Evolutionary conservation across 2,329 filamentous ascomycete species (phyloP), one percentile per base, ranked within the genome.

Genomic region (Eurotiales sp.): DNA sequence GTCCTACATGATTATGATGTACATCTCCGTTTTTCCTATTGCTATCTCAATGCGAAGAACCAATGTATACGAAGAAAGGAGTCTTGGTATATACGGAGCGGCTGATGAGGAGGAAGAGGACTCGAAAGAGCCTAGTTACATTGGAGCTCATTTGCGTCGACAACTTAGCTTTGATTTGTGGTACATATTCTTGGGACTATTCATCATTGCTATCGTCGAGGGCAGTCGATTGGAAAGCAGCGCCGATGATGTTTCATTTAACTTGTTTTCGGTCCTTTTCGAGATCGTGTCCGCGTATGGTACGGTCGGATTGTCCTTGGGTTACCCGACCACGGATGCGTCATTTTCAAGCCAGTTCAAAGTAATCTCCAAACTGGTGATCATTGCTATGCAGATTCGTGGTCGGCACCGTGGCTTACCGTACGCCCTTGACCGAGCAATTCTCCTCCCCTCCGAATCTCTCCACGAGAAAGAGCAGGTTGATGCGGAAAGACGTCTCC

Each of bases 1-100:
- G 12, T 89, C 90, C 21, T 97, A 96, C 72, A 77, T 97, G 70
- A 85, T 97, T 69, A 97, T 97, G 93, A 97, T 97, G 93, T 97
- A 97, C 70, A 96, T 97, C 56, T 96, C 91, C 52, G 88, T 96
- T 54, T 95, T 96, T 61, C 92, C 92, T 4, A 95, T 97, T 60
- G 92, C 93, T 65, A 97, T 97, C 62, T 93, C 88, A 6, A 87
- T 97, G 61, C 90, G 92, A 48, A 80, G 88, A 57, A 96, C 92
- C 53, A 97, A 97, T 66, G 92, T 96, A 2, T 97, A 97, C 73
- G 92, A 96, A 70, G 92, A 97, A 66, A 74, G 77, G 41, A 80
- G 78, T 43, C 64, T 86, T 4, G 83, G 82, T 1, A 75, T 85
- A 22, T 85, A 84, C 59, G 88, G 86, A 58, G 89, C 85, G 0